Evolutionary conservation across 345 rosid genomes (phyloP).

Genomic region (Nasturtium officinale): DNA sequence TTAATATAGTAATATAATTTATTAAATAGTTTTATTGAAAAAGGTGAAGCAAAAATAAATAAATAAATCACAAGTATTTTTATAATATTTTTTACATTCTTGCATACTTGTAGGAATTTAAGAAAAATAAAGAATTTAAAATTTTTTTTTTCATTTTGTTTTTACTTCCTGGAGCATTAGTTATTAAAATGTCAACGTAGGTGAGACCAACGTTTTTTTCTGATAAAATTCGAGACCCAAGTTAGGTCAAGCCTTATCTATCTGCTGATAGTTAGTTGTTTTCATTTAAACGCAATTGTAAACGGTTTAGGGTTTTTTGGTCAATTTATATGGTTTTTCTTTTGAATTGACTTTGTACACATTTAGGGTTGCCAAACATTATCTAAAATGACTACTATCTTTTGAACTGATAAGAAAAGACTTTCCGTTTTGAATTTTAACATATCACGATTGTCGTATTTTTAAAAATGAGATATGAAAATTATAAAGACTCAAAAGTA

Average conservation of each 20-base stretch:
- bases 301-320: constrained; percentile 3
- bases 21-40: not conserved
- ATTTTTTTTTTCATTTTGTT: not conserved
- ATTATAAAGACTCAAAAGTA: not conserved
- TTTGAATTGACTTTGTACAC: not conserved
- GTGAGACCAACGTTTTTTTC: not conserved
- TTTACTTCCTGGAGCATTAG: not conserved
- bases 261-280: not conserved
- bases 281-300: not conserved
- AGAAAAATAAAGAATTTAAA: too few relatives aligned
- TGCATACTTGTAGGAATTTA: not conserved
- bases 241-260: constrained; percentile 15
- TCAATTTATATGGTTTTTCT: not conserved
- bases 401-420: not conserved
- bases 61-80: not conserved
- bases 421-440: not conserved
- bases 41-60: not conserved
- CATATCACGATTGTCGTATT: not conserved
- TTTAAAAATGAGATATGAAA: not conserved
- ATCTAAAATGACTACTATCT: not conserved
- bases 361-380: constrained; percentile 4
- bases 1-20: not conserved
- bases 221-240: too few relatives aligned
- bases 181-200: constrained; percentile 22
- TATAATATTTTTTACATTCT: not conserved